Evolutionary conservation across 2,329 filamentous ascomycete species (phyloP).

Genomic region (Sporothrix variecibatus): DNA sequence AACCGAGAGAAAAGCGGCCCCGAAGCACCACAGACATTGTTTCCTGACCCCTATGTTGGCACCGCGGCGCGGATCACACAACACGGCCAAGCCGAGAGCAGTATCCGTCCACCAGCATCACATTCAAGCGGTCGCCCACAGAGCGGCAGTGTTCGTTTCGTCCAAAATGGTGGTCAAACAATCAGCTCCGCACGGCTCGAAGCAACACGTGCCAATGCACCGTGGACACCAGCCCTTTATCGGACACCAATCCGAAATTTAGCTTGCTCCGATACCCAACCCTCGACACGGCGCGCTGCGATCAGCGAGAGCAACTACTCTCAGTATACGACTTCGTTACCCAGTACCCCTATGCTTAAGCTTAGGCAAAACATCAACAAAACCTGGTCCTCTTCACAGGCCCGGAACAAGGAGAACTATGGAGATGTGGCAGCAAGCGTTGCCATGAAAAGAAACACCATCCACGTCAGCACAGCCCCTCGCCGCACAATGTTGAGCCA

Average conservation of each 20-base stretch:
- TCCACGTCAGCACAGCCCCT: conserved; percentile 4
- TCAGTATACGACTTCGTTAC: conserved; percentile 2
- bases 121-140: not conserved
- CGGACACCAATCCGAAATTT: not conserved
- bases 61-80: not conserved
- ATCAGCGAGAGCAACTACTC: conserved; percentile 27
- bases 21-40: conserved; percentile 35
- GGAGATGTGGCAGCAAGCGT: not conserved
- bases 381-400: conserved; percentile 21
- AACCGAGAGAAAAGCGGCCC: conserved; percentile 47
- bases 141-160: conserved; percentile 58
- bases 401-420: conserved; percentile 29
- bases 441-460: conserved; percentile 6
- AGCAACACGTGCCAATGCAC: not conserved
- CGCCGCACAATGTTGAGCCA: conserved; percentile 18
- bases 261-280: not conserved
- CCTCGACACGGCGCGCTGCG: not conserved
- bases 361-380: conserved; percentile 24
- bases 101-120: too few relatives aligned
- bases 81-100: not conserved
- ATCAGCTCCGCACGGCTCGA: not conserved
- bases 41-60: conserved; percentile 9
- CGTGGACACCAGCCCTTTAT: not conserved
- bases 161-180: conserved; percentile 30
- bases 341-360: conserved; percentile 5